Conservation (phyloP, 2,329 filamentous ascomycete genomes). For the Fusarium citri region DNA sequence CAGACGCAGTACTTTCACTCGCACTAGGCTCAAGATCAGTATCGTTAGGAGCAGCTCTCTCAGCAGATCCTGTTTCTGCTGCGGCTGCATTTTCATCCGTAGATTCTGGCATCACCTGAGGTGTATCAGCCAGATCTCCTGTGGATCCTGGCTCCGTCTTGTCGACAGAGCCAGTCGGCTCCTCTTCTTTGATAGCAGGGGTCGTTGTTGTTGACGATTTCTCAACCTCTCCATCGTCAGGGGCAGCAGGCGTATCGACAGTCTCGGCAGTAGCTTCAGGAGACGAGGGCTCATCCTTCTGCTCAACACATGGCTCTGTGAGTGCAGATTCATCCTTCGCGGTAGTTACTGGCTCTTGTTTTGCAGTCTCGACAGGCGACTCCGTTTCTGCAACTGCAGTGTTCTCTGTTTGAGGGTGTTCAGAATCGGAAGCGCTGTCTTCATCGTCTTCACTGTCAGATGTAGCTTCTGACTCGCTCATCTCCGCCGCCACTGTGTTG, state of each 20-base stretch:
- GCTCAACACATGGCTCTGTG: slow-evolving; percentile 3
- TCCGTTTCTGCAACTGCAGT: slow-evolving; percentile 9
- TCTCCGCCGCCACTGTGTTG: not conserved
- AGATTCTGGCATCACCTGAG: slow-evolving; percentile 5
- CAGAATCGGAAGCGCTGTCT: slow-evolving; percentile 6
- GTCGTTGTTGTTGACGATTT: not conserved
- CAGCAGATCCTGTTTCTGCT: not conserved
- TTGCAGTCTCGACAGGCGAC: not conserved
- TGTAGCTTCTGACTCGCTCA: not conserved
- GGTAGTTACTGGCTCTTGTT: not conserved
- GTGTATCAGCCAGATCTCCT: not conserved
- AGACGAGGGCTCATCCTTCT: slow-evolving; percentile 10
- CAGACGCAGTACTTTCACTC: not conserved
- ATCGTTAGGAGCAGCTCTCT: not conserved
- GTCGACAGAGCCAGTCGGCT: not conserved
- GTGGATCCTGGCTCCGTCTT: slow-evolving; percentile 5
- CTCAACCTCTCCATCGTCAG: not conserved
- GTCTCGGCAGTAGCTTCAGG: slow-evolving; percentile 10
- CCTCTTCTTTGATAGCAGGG: not conserved
- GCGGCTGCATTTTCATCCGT: slow-evolving; percentile 10
- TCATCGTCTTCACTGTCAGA: slow-evolving; percentile 3
- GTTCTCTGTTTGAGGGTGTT: slow-evolving; percentile 1
- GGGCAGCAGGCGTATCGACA: slow-evolving; percentile 2
- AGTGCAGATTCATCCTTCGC: slow-evolving; percentile 1
- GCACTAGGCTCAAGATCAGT: not conserved